Conservation (phyloP, 495 filamentous ascomycete genomes). For the Penicillium tannophilum region DNA sequence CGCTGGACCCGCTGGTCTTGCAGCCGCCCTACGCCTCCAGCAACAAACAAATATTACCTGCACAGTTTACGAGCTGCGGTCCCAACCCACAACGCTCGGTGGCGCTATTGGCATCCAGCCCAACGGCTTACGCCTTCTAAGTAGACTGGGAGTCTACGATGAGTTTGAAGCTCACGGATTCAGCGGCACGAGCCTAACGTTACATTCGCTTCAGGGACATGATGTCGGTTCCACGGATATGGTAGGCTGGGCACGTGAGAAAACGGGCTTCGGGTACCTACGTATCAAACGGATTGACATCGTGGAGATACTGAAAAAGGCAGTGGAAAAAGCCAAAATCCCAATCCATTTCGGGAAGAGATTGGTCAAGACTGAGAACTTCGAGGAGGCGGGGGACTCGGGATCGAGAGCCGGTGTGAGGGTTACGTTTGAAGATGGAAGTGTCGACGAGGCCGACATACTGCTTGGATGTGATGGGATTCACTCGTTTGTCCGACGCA, state of each 20-base stretch:
- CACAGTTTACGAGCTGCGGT: slow-evolving; percentile 35
- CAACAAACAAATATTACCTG: slow-evolving; percentile 29
- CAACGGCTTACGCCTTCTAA: slow-evolving; percentile 51
- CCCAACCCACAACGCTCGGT: slow-evolving; percentile 43
- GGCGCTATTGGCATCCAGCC: slow-evolving; percentile 49
- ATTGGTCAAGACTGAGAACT: slow-evolving; percentile 15
- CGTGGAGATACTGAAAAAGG: slow-evolving; percentile 29
- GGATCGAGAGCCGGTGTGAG: slow-evolving; percentile 21
- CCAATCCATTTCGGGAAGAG: slow-evolving; percentile 26
- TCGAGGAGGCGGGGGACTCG: background rate
- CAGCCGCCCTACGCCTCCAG: slow-evolving; percentile 32
- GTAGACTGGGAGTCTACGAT: slow-evolving; percentile 38
- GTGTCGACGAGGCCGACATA: slow-evolving; percentile 43
- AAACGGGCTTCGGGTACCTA: slow-evolving; percentile 39
- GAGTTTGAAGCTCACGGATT: slow-evolving; percentile 28
- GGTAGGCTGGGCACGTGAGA: slow-evolving; percentile 18
- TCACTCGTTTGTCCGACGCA: slow-evolving; percentile 40
- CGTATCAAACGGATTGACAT: slow-evolving; percentile 36
- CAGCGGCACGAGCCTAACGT: slow-evolving; percentile 22
- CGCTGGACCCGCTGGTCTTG: slow-evolving; percentile 48
- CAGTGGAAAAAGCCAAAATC: slow-evolving; percentile 24
- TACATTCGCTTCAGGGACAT: slow-evolving; percentile 34
- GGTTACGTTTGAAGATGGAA: slow-evolving; percentile 34
- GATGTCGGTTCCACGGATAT: slow-evolving; percentile 27
- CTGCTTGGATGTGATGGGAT: slow-evolving; percentile 63